Evolutionary conservation across 257 asterid genomes (phyloP), one percentile per base, ranked within the genome.

Genomic region (Ocimum tenuiflorum): DNA sequence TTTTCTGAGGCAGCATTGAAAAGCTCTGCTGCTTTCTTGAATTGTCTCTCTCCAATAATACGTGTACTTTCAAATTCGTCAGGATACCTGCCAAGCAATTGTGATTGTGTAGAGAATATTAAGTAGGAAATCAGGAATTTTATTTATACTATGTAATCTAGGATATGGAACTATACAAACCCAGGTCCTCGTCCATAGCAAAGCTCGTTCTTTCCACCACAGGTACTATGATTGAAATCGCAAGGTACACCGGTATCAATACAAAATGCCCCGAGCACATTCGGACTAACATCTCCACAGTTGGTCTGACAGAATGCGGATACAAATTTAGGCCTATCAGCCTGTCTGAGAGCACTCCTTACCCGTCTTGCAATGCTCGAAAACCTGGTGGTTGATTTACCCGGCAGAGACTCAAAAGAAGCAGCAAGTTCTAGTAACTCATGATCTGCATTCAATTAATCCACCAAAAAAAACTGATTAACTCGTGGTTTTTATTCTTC

Each of bases 141-240:
- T 1, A 14, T 42, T 67, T 33, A 54, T 42, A 60, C 46, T 19
- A 58, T 47, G 20, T 43, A 20, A 53, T 39, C 27, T 20, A 53
- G 52, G 60, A 60, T 51, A 51, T 18, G 19, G 60, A 73, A 55
- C 43, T 29, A 68, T 43, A 53, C 82, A 60, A 81, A 94, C 96
- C 97, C 99, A 46, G 99, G 99, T 74, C 99, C 99, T 70, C 94
- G 87, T 42, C 97, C 97, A 63, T 90, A 90, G 80, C 99, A 94
- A 46, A 90, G 63, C 78, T 94, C 99, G 51, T 94, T 94, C 85
- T 89, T 88, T 76, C 99, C 99, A 68, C 86, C 85, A 71, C 99
- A 94, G 53, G 99, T 94, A 69, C 99, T 94, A 31, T 88, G 96
- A 77, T 94, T 94, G 84, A 94, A 94, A 56, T 94, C 99, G 70